phyloP scores from a whole-genome alignment of 2,329 filamentous ascomycete species.

The Trichoderma breve region DNA sequence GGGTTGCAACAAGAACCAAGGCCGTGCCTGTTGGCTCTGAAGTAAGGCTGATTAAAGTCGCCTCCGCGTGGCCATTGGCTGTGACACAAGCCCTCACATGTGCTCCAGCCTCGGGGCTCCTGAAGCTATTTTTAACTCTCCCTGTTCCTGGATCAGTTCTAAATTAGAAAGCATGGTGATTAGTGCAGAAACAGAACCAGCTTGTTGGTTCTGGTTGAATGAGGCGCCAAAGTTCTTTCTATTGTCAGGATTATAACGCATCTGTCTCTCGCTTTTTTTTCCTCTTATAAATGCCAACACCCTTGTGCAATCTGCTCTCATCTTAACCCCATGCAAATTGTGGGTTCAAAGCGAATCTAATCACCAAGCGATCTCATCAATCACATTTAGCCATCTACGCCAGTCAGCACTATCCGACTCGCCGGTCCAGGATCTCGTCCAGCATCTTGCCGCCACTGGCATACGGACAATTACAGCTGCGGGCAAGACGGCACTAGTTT shows the following conservation, averaged over 20 bases:
- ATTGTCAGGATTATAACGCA: not conserved
- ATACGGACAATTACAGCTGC: not conserved
- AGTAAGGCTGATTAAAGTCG: not conserved
- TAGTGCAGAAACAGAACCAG: not conserved
- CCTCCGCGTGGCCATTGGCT: not conserved
- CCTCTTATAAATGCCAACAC: not conserved
- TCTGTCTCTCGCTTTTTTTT: not conserved
- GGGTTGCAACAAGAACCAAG: not conserved
- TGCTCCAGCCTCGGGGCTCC: not conserved
- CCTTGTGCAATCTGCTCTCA: not conserved
- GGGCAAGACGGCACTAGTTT: not conserved
- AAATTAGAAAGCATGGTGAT: not conserved
- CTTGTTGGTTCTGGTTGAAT: not conserved
- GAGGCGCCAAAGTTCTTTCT: not conserved
- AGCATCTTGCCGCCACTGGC: not conserved
- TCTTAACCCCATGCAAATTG: slow-evolving; percentile 1
- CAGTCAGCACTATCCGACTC: slow-evolving; percentile 16
- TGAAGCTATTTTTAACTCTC: not conserved
- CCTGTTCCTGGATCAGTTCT: not conserved
- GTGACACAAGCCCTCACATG: not conserved
- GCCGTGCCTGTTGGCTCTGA: not conserved
- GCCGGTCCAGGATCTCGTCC: not conserved
- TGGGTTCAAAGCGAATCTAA: not conserved
- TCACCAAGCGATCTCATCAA: slow-evolving; percentile 4
- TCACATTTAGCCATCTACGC: slow-evolving; percentile 13